These are phyloP conservation scores for Aspergillus persii DNA, from an alignment of 2,329 filamentous ascomycete species.

Conservation along the genomic window DNA sequence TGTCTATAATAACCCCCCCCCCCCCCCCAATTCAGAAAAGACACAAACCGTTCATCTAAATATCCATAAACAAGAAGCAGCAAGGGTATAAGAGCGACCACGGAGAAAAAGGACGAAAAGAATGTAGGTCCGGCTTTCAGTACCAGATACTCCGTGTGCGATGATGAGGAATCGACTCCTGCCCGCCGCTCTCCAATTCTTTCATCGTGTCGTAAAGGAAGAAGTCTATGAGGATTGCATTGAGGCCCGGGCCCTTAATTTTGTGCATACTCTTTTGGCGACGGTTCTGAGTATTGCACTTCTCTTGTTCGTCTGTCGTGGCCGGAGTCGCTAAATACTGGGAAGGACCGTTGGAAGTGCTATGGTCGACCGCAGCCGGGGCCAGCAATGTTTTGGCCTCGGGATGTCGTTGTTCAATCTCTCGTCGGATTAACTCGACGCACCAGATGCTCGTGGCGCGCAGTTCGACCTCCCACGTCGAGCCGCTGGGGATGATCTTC, in stretches of 20 bases:
- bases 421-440: conserved; percentile 79
- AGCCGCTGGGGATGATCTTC: conserved; percentile 67
- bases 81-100: conserved; percentile 1
- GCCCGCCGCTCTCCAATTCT: conserved; percentile 65
- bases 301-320: conserved; percentile 9
- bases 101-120: background rate
- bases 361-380: background rate
- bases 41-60: background rate
- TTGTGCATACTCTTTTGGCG: conserved; percentile 15
- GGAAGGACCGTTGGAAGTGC: background rate
- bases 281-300: conserved; percentile 17
- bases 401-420: conserved; percentile 73
- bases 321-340: conserved; percentile 5
- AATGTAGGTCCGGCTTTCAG: conserved; percentile 38
- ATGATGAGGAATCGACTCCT: conserved; percentile 70
- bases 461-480: conserved; percentile 80
- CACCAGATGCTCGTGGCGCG: conserved; percentile 95
- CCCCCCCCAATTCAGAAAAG: conserved; percentile 1
- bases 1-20: conserved; percentile 14
- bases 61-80: background rate
- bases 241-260: conserved; percentile 48
- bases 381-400: conserved; percentile 49
- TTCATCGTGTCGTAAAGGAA: conserved; percentile 96
- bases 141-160: conserved; percentile 95
- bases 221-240: conserved; percentile 94